Evolutionary conservation across 805 yeast species (phyloP).

Genomic region (Sungouiella blattae): DNA sequence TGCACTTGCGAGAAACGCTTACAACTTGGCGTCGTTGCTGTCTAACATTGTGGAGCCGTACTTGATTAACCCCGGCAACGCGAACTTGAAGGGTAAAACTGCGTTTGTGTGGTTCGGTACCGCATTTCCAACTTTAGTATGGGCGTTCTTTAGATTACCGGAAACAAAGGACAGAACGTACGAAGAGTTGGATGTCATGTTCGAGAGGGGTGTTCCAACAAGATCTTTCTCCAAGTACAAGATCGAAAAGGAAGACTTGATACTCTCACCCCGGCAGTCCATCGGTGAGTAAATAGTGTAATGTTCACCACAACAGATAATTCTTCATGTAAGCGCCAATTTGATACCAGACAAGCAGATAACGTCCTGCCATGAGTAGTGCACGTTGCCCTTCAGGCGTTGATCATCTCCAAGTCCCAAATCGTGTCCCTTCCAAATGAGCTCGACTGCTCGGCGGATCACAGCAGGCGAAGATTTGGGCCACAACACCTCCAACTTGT

Average conservation of each 20-base stretch:
- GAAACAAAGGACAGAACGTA: constrained; percentile 8
- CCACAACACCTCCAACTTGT: background rate
- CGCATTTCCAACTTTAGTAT: constrained; percentile 18
- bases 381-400: background rate
- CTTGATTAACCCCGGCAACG: constrained; percentile 9
- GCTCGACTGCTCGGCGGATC: background rate
- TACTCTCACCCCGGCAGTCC: no score
- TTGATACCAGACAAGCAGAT: background rate
- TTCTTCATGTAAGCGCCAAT: background rate
- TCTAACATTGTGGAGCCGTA: constrained; percentile 10
- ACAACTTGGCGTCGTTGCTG: constrained; percentile 9
- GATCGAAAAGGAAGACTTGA: constrained; percentile 2
- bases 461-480: background rate
- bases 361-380: background rate
- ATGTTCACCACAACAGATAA: no score
- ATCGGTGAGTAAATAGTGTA: no score
- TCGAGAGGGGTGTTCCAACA: constrained; percentile 6
- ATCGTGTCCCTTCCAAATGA: constrained; percentile 9
- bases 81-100: constrained; percentile 10
- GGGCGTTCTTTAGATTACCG: constrained; percentile 24
- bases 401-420: constrained; percentile 4
- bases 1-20: constrained; percentile 9
- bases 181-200: constrained; percentile 10
- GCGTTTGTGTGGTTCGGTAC: constrained; percentile 14
- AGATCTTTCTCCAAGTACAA: constrained; percentile 4